Evolutionary conservation across 2,329 filamentous ascomycete species (phyloP), one percentile per base, ranked within the genome.

Genomic region (Fonsecaea pedrosoi): DNA sequence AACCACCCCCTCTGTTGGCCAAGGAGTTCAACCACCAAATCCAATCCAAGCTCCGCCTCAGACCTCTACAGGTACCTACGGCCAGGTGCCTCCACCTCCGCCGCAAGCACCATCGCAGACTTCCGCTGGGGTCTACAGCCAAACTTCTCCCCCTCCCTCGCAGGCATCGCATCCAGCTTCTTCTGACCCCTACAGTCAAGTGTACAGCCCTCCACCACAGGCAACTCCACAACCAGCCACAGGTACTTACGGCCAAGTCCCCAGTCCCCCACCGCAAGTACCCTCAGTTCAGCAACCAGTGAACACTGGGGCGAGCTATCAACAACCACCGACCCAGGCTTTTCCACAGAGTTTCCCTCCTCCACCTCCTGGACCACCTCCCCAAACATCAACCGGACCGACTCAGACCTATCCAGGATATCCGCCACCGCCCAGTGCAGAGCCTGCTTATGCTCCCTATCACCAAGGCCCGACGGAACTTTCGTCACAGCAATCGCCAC

Each of bases 331-430:
- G 4, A 35, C 37, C 18, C 45, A 61, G 34, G 10, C 37, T 18
- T 59, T 57, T 13, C 69, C 65, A 50, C 69, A 69, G 56, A 60
- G 48, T 18, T 68, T 62, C 50, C 60, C 69, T 40, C 70, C 66
- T 45, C 67, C 71, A n/a, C 66, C 68, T 45, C 67, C 70, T n/a
- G 64, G 64, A 21, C 66, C 61, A 10, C 65, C 64, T 34, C 68
- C 65, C 37, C 67, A 66, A 48, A 53, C 70, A 13, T 38, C 58
- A 10, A 35, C 64, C 12, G 59, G 32, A 8, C 62, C 56, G 25
- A 35, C 66, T 21, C 50, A 60, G 18, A 40, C 10, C 21, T 67
- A 62, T 48, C 13, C 69, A 13, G 64, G 38, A 42, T 67, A 67
- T 45, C 67, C 63, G 25, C 67, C 55, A 12, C 54, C 60, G 8